Evolutionary conservation across 1,284 basidiomycete genomes (phyloP).

Genomic region (Sutorius eximius): DNA sequence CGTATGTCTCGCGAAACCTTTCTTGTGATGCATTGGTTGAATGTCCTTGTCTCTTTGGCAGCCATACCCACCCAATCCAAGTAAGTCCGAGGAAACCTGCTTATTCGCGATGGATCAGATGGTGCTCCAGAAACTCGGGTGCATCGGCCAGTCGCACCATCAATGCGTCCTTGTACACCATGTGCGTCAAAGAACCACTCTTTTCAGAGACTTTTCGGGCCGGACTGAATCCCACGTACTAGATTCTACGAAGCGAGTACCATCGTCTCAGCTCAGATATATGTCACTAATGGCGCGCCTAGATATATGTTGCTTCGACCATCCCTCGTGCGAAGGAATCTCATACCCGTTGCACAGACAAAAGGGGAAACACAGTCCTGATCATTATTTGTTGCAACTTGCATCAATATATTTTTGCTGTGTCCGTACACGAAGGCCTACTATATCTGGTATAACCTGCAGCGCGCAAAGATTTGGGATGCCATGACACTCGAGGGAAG

Average conservation of each 20-base stretch:
- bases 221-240: not conserved
- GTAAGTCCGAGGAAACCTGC: conserved; percentile 3
- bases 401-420: conserved; percentile 47
- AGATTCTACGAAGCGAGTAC: conserved; percentile 47
- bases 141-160: conserved; percentile 57
- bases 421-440: conserved; percentile 53
- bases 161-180: conserved; percentile 56
- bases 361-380: conserved; percentile 47
- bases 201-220: not conserved
- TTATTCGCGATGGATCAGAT: conserved; percentile 41
- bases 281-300: conserved; percentile 48
- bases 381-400: conserved; percentile 45
- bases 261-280: conserved; percentile 47
- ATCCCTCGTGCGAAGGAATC: too few species aligned
- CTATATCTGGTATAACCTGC: conserved; percentile 52
- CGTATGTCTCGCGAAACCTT: not conserved
- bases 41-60: not conserved
- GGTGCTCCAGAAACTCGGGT: conserved; percentile 57
- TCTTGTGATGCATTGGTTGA: conserved; percentile 8
- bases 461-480: conserved; percentile 51
- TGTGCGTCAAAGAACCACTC: conserved; percentile 29
- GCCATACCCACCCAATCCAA: conserved; percentile 39
- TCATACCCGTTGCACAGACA: conserved; percentile 35
- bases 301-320: conserved; percentile 34
- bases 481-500: conserved; percentile 49